Percentiles rank a stretch among this genome's conserved stretches.
Evolutionary conservation across 2,329 filamentous ascomycete genomes (phyloP).

Genomic region (Penicillium sp.): DNA sequence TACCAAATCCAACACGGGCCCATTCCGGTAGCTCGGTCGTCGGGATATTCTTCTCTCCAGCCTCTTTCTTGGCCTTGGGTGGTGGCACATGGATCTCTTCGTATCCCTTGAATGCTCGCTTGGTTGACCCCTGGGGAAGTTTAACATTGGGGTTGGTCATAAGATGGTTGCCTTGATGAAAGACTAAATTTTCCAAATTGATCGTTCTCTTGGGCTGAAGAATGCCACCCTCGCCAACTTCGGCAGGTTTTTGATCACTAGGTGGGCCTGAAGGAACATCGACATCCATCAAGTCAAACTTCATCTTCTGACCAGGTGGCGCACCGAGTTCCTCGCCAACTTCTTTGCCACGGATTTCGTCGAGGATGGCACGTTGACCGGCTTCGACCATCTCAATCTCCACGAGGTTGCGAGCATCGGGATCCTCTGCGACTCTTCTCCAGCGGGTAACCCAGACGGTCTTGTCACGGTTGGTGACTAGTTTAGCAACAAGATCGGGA

Average conservation of each 20-base stretch:
- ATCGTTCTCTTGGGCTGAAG: constrained; percentile 83
- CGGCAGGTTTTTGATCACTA: constrained; percentile 54
- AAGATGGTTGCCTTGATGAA: constrained; percentile 96
- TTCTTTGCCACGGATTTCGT: constrained; percentile 75
- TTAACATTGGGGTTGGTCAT: constrained; percentile 99
- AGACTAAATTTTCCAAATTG: constrained; percentile 92
- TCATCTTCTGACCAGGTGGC: constrained; percentile 75
- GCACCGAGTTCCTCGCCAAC: constrained; percentile 55
- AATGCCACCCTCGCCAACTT: constrained; percentile 72
- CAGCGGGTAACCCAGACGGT: constrained; percentile 92
- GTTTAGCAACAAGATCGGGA: constrained; percentile 83
- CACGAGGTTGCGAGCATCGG: constrained; percentile 67
- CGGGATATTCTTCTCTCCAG: constrained; percentile 76
- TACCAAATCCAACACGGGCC: constrained; percentile 82
- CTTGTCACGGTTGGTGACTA: constrained; percentile 89
- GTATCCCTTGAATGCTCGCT: constrained; percentile 94
- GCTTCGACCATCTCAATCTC: constrained; percentile 90
- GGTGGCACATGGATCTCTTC: constrained; percentile 97
- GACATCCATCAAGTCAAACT: constrained; percentile 80
- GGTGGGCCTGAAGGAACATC: constrained; percentile 65
- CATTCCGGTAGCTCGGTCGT: constrained; percentile 88
- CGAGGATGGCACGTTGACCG: constrained; percentile 79
- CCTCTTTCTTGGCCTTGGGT: constrained; percentile 81
- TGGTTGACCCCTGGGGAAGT: constrained; percentile 89
- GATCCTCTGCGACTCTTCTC: constrained; percentile 75